A percentile compares a stretch with the other conserved stretches of the same genome.
Evolutionary conservation across 345 rosid species (phyloP).

Genomic region (Mercurialis annua): DNA sequence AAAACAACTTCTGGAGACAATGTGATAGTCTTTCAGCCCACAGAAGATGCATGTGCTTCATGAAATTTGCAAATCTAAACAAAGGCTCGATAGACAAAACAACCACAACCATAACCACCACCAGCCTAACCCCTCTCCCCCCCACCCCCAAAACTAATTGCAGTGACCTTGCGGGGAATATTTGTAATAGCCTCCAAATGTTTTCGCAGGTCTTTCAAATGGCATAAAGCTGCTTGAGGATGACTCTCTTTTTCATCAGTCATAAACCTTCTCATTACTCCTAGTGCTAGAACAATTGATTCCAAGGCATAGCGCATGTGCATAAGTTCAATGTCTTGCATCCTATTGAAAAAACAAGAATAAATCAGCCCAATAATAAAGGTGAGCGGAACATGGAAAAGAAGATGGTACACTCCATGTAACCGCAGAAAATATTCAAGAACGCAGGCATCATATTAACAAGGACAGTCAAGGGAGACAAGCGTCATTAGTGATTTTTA

Average conservation of each 20-base stretch:
- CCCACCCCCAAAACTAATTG: neutral
- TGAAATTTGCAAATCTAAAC: neutral
- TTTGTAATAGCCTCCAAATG: slow-evolving; percentile 77
- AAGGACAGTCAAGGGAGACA: neutral
- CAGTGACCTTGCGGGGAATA: slow-evolving; percentile 77
- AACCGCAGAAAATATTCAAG: neutral
- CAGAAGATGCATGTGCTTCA: neutral
- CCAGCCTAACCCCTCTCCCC: neutral
- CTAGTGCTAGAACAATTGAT: slow-evolving; percentile 72
- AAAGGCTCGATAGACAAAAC: slow-evolving; percentile 11
- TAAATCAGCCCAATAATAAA: slow-evolving; percentile 2
- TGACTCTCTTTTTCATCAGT: slow-evolving; percentile 47
- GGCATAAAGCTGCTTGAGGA: slow-evolving; percentile 50
- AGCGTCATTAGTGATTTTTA: neutral
- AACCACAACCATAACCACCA: neutral
- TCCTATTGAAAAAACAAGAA: slow-evolving; percentile 39
- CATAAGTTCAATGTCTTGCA: slow-evolving; percentile 95
- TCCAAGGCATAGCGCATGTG: slow-evolving; percentile 94
- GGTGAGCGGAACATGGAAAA: neutral
- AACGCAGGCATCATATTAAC: neutral
- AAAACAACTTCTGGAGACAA: slow-evolving; percentile 13
- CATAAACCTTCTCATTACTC: slow-evolving; percentile 54
- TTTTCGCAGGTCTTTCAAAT: slow-evolving; percentile 66
- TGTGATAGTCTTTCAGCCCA: slow-evolving; percentile 3
- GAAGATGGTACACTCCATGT: neutral